Conservation (phyloP, 768 basidiomycete species). For the Serpula lacrymans region DNA sequence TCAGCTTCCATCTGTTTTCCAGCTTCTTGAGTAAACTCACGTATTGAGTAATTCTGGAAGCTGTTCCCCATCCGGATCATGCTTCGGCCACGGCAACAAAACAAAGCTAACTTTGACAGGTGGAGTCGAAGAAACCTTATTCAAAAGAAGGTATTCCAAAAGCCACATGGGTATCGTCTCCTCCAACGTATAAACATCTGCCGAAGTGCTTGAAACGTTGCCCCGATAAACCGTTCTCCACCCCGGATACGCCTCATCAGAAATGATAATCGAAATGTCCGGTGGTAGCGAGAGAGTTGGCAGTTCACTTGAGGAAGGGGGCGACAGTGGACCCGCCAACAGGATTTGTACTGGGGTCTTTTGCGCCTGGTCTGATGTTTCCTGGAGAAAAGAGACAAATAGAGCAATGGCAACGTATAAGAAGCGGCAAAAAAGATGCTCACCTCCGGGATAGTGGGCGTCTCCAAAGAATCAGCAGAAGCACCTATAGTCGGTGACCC, state of each 20-base stretch:
- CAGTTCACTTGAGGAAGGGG: slow-evolving; percentile 69
- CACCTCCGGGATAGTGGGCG: slow-evolving; percentile 21
- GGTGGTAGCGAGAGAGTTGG: slow-evolving; percentile 61
- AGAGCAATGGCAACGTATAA: background rate
- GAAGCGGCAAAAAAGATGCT: slow-evolving; percentile 4
- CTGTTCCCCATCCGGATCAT: slow-evolving; percentile 53
- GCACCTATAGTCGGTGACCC: slow-evolving; percentile 21
- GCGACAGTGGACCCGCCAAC: slow-evolving; percentile 52
- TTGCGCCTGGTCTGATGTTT: slow-evolving; percentile 22
- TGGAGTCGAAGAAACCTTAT: slow-evolving; percentile 50
- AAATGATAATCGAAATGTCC: slow-evolving; percentile 67
- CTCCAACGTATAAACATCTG: slow-evolving; percentile 59
- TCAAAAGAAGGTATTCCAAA: slow-evolving; percentile 77
- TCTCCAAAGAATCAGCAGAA: slow-evolving; percentile 12
- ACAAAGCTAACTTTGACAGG: slow-evolving; percentile 86
- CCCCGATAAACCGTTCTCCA: slow-evolving; percentile 80
- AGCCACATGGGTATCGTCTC: slow-evolving; percentile 85
- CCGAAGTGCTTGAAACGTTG: slow-evolving; percentile 53
- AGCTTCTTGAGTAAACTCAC: slow-evolving; percentile 61
- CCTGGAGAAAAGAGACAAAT: slow-evolving; percentile 13
- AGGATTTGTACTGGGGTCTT: slow-evolving; percentile 55
- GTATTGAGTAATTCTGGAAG: slow-evolving; percentile 83
- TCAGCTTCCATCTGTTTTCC: no score
- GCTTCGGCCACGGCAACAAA: slow-evolving; percentile 69
- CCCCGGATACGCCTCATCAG: slow-evolving; percentile 74